A percentile compares a stretch with the other conserved stretches of the same genome.
These are phyloP conservation scores for Hondaea fermentalgiana DNA, from an alignment of 108 stramenopile genomes.

Conservation along the genomic window DNA sequence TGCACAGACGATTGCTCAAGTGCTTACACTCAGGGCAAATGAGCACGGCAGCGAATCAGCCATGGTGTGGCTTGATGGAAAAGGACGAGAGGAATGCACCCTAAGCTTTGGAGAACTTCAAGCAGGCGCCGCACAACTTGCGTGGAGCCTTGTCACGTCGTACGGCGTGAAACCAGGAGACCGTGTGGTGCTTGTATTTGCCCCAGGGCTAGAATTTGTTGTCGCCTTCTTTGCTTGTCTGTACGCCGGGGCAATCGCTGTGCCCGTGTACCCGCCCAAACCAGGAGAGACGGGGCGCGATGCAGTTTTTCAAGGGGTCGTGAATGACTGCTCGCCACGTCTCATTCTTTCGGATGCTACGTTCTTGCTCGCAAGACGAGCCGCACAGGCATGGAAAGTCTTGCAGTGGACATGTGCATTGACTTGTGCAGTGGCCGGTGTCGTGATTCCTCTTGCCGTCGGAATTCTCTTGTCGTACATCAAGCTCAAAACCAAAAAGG, in stretches of 20 bases:
- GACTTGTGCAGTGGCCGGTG: not conserved
- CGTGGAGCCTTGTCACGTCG: not conserved
- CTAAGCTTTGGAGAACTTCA: not conserved
- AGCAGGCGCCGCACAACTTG: not conserved
- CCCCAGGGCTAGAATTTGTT: slow-evolving; percentile 86
- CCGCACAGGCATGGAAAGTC: not conserved
- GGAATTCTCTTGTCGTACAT: not conserved
- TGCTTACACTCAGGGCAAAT: not conserved
- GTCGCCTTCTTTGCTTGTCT: slow-evolving; percentile 87
- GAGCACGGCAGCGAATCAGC: not conserved
- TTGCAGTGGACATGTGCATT: not conserved
- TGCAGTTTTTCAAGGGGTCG: not conserved
- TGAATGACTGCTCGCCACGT: not conserved
- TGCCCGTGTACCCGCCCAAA: slow-evolving; percentile 41
- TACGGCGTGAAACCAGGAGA: slow-evolving; percentile 38
- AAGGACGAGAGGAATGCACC: not conserved
- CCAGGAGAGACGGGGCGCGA: not conserved
- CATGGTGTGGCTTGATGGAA: not conserved
- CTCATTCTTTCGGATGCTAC: not conserved
- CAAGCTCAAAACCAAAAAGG: not conserved
- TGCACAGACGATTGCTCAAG: not conserved
- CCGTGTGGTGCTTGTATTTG: slow-evolving; percentile 83
- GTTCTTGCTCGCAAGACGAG: not conserved
- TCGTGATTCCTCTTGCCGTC: not conserved
- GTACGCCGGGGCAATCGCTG: slow-evolving; percentile 72